These are phyloP conservation scores for Multifurca ochricompacta DNA, from an alignment of 768 basidiomycete genomes.

Conservation along the genomic window DNA sequence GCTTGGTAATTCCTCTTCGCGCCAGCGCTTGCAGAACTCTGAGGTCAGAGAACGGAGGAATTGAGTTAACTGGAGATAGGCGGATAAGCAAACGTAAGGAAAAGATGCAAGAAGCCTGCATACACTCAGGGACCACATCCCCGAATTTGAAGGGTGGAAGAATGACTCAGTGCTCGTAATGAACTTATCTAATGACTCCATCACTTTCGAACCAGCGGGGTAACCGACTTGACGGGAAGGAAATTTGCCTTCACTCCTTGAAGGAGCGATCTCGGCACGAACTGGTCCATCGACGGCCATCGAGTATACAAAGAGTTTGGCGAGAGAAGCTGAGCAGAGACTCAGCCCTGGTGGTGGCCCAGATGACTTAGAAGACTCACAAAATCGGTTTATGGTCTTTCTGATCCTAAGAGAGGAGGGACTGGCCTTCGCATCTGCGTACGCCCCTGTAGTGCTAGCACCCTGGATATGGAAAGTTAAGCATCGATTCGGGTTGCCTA, in stretches of 20 bases:
- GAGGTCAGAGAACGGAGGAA: constrained; percentile 65
- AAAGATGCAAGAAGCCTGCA: constrained; percentile 20
- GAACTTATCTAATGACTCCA: constrained; percentile 80
- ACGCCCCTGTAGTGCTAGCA: constrained; percentile 54
- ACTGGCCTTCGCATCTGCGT: constrained; percentile 59
- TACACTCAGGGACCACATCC: constrained; percentile 68
- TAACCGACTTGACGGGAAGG: constrained; percentile 41
- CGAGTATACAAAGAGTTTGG: constrained; percentile 82
- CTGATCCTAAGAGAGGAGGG: constrained; percentile 55
- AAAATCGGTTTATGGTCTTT: constrained; percentile 57
- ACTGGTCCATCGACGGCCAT: constrained; percentile 74
- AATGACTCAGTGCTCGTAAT: constrained; percentile 90
- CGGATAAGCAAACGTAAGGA: constrained; percentile 11
- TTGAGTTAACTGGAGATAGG: constrained; percentile 41
- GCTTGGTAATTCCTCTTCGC: constrained; percentile 64
- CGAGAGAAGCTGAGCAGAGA: constrained; percentile 41
- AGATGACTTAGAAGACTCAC: constrained; percentile 35
- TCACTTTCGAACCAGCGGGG: constrained; percentile 76
- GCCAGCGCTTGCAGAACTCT: constrained; percentile 74
- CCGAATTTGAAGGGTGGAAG: constrained; percentile 93
- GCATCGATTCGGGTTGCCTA: neutral
- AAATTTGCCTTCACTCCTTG: constrained; percentile 23
- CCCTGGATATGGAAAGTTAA: constrained; percentile 35
- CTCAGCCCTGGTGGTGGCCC: constrained; percentile 3
- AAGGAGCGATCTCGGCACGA: constrained; percentile 36